Base-by-base conservation (phyloP, 164 flowering plant species). In the Vitis vinifera region DNA sequence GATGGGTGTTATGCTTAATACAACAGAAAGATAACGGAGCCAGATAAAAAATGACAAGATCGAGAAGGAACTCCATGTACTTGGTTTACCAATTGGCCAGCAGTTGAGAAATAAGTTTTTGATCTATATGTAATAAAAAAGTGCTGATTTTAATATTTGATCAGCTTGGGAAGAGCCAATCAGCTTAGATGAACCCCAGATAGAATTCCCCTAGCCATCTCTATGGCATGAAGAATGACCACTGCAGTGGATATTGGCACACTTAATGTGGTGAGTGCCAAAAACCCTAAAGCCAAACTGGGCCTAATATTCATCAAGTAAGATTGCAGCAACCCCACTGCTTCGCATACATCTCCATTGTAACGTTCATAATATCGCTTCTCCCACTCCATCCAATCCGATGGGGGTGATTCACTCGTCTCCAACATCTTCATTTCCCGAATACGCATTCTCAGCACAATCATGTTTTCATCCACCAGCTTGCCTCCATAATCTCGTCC, bases 321-420 rank as follows among this genome's bases (percentile, higher is more conserved):
- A 14, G 50, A 51, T 30, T 80, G 80, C 73, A 80, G 63, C 63
- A 71, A 15, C 14, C 66, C 77, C 8, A 73, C 44, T 0, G 60
- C 68, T 12, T 64, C 73, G 14, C 61, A 71, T 51, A 79, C 62
- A 68, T 68, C 73, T 13, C 51, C 62, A 27, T 65, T 53, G 17
- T 79, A 79, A 12, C 50, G 57, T 12, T 9, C 1, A 17, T 11
- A 59, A 19, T 65, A 66, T 9, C 63, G 66, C 74, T 71, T 81
- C 69, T 81, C 84, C 84, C 84, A 81, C 58, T 73, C 79, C 73
- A 61, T 75, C 84, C 84, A 81, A 68, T 71, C 44, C 9, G 73
- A 48, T 16, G 77, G 68, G 0, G 64, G 60, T 10, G 47, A 49
- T 4, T 63, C 7, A 6, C 44, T 60, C 1, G 12, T 53, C 60